These are phyloP conservation scores for Nicotiana tabacum DNA, from an alignment of 257 asterid species.

Conservation along the genomic window DNA sequence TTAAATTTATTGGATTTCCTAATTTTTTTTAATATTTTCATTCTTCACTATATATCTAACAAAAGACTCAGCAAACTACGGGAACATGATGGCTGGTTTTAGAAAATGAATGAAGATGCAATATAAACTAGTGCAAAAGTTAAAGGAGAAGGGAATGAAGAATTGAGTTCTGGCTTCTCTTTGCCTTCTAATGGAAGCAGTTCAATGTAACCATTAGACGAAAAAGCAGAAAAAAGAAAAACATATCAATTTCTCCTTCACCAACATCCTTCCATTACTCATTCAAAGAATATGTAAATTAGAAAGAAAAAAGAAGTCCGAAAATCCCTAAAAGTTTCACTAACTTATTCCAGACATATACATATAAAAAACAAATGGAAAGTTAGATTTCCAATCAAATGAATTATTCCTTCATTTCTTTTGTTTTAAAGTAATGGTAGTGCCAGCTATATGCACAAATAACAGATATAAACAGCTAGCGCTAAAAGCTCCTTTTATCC, in stretches of 20 bases:
- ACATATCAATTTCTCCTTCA: slow-evolving; percentile 15
- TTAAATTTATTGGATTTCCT: too few relatives aligned
- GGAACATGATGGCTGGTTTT: neutral
- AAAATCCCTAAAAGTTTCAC: slow-evolving; percentile 51
- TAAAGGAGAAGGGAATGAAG: neutral
- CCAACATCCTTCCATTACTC: slow-evolving; percentile 18
- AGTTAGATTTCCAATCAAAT: slow-evolving; percentile 63
- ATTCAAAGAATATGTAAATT: neutral
- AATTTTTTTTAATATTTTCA: too few relatives aligned
- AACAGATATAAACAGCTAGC: slow-evolving; percentile 11
- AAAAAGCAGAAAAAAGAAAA: slow-evolving; percentile 25
- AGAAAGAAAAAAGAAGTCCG: neutral
- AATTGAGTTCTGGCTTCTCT: slow-evolving; percentile 9
- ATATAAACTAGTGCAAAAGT: too few relatives aligned
- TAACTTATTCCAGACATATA: slow-evolving; percentile 55
- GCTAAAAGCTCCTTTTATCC: slow-evolving; percentile 49
- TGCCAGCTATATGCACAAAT: slow-evolving; percentile 46
- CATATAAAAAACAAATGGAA: slow-evolving; percentile 43
- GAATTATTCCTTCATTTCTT: slow-evolving; percentile 42
- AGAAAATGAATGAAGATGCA: neutral
- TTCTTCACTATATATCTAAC: too few relatives aligned
- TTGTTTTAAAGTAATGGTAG: slow-evolving; percentile 24
- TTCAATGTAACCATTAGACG: slow-evolving; percentile 39
- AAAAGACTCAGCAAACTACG: neutral
- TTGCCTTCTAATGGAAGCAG: slow-evolving; percentile 29